A percentile compares a stretch with the other conserved stretches of the same genome.
Evolutionary conservation across 1,284 basidiomycete genomes (phyloP).

Genomic region (Cryptococcus depauperatus): DNA sequence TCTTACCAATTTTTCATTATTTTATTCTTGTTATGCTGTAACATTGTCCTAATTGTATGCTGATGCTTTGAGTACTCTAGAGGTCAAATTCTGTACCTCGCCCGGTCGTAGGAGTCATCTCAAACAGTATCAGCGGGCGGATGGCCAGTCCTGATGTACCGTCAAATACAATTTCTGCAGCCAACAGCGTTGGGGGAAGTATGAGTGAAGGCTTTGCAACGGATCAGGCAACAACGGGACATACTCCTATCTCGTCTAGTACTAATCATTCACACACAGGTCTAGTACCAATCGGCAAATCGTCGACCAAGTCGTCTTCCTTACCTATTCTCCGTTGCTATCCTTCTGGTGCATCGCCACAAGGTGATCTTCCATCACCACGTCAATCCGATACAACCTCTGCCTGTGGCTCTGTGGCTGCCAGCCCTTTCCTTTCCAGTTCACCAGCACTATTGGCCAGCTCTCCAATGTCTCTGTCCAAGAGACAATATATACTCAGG

Average conservation of each 20-base stretch:
- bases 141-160: slow-evolving; percentile 5
- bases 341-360: not conserved
- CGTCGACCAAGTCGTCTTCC: slow-evolving; percentile 10
- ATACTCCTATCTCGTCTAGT: not conserved
- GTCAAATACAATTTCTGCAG: slow-evolving; percentile 6
- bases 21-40: slow-evolving; percentile 4
- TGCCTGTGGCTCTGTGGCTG: not conserved
- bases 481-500: slow-evolving; percentile 71
- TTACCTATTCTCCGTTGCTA: slow-evolving; percentile 4
- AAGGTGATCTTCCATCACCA: not conserved
- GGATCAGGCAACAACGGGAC: not conserved
- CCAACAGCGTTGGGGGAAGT: not conserved
- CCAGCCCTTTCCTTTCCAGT: not conserved
- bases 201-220: not conserved
- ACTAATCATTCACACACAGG: not conserved
- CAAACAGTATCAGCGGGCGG: slow-evolving; percentile 8
- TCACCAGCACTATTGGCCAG: not conserved
- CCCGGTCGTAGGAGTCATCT: slow-evolving; percentile 2
- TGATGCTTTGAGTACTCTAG: slow-evolving; percentile 4
- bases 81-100: slow-evolving; percentile 13
- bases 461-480: slow-evolving; percentile 37
- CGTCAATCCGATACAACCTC: not conserved
- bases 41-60: slow-evolving; percentile 5
- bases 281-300: not conserved
- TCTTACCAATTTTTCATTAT: slow-evolving; percentile 5